Evolutionary conservation across 306 rosid genomes (phyloP).

Genomic region (Arachis hypogaea): DNA sequence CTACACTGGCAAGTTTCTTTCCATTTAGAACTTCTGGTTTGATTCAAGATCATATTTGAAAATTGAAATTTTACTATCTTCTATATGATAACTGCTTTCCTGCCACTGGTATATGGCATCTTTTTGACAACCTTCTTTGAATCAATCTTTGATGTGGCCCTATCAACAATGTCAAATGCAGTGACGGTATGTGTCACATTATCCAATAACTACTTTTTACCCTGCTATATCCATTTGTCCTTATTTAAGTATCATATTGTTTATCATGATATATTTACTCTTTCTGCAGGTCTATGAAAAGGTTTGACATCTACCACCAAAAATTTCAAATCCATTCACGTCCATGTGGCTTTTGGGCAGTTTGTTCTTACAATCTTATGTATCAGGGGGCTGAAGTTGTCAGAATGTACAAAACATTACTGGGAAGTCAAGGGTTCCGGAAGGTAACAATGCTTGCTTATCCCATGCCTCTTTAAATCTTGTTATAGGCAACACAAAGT

Average conservation of each 20-base stretch:
- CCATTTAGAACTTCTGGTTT: slow-evolving; percentile 24
- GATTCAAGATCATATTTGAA: slow-evolving; percentile 27
- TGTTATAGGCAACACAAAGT: slow-evolving; percentile 27
- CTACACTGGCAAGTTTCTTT: slow-evolving; percentile 80
- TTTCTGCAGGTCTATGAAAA: slow-evolving; percentile 93
- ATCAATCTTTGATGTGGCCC: slow-evolving; percentile 52
- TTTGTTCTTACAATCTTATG: slow-evolving; percentile 48
- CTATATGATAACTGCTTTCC: slow-evolving; percentile 32
- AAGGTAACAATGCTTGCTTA: slow-evolving; percentile 60
- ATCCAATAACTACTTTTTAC: slow-evolving; percentile 10
- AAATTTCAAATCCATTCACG: slow-evolving; percentile 39
- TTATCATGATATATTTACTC: slow-evolving; percentile 26
- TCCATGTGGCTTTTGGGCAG: slow-evolving; percentile 28
- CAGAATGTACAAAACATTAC: slow-evolving; percentile 96
- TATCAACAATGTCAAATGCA: slow-evolving; percentile 58
- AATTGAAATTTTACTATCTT: slow-evolving; percentile 13
- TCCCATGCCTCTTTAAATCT: slow-evolving; percentile 26
- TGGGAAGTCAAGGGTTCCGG: slow-evolving; percentile 91
- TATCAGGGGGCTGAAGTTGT: slow-evolving; percentile 99
- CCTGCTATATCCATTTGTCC: slow-evolving; percentile 11
- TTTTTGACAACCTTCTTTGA: slow-evolving; percentile 44
- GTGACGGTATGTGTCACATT: slow-evolving; percentile 81
- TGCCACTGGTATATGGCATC: slow-evolving; percentile 45
- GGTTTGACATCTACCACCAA: slow-evolving; percentile 53
- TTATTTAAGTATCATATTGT: slow-evolving; percentile 41